Evolutionary conservation across 768 basidiomycete genomes (phyloP), one percentile per base, ranked within the genome.

Genomic region (Leccinum arenicola): DNA sequence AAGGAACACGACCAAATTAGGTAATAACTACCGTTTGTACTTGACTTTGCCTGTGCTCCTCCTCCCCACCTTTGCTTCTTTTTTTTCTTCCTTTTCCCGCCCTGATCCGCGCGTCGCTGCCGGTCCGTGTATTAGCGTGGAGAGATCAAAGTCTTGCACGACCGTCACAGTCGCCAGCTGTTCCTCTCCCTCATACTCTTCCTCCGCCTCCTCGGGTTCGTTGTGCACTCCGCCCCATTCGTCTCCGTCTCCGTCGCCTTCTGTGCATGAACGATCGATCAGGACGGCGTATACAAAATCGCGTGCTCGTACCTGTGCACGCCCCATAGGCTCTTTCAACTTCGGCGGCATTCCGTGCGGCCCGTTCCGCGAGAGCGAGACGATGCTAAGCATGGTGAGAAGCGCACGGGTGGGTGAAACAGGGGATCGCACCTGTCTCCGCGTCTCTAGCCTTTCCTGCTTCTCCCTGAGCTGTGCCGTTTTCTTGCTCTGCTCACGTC

Each of bases 111-210:
- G 43, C 38, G 38, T 12, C 4, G 8, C 55, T 43, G 71, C 63
- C 40, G 77, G 74, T 7, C 78, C 85, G 62, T 85, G 81, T 33
- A 83, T 77, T 69, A 87, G 73, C 48, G 78, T 73, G 66, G 83
- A 80, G 21, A 90, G 85, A 70, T 95, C 92, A 71, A 96, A 92
- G 70, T 97, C 93, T 70, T 97, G 92, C 14, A 92, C 86, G 52
- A 97, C 86, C 15, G 93, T 95, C 49, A 97, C 94, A 17, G 90
- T 93, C 49, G 95, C 92, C 33, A 91, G 79, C 60, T 88, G 82
- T 68, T 95, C 88, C 66, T 93, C 92, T 64, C 88, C 88, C 65
- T 91, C 88, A 63, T 85, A 95, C 70, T 90, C 87, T 70, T 85
- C 82, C 56, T 86, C 86, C 54, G 80, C 77, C 9, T 74, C 62